These are phyloP conservation scores for Saccharomyces pastorianus DNA, from an alignment of 1,139 yeast species.

Conservation along the genomic window DNA sequence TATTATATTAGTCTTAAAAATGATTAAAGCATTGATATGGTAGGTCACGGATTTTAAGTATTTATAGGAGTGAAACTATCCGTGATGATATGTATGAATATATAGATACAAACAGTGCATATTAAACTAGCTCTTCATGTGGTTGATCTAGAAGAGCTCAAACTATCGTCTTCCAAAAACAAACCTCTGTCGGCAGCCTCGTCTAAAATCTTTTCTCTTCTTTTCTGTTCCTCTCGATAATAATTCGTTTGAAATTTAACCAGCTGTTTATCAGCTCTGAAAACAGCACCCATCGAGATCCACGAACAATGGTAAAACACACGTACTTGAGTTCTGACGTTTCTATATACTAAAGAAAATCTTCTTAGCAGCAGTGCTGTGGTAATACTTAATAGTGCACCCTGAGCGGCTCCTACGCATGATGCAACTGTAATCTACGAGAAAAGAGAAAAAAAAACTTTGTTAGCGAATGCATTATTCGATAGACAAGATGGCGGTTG, in stretches of 20 bases:
- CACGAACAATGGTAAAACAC: constrained; percentile 36
- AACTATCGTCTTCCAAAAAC: constrained; percentile 32
- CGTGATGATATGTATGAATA: neutral
- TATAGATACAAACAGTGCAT: neutral
- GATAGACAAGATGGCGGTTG: no score
- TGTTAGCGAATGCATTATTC: neutral
- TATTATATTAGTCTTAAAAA: constrained; percentile 34
- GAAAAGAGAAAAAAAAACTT: neutral
- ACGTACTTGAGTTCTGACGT: constrained; percentile 34
- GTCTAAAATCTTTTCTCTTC: constrained; percentile 32
- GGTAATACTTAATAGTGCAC: constrained; percentile 32
- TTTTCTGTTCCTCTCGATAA: constrained; percentile 27
- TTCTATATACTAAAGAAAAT: constrained; percentile 30
- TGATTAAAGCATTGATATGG: constrained; percentile 40
- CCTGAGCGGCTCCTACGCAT: constrained; percentile 35
- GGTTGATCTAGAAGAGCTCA: neutral
- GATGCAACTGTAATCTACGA: constrained; percentile 31
- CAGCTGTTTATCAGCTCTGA: constrained; percentile 36
- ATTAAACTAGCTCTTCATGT: neutral
- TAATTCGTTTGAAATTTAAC: constrained; percentile 31
- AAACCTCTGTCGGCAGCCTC: constrained; percentile 39
- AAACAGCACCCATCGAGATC: constrained; percentile 35
- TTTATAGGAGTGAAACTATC: constrained; percentile 2
- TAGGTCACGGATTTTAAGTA: constrained; percentile 9
- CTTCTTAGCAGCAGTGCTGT: constrained; percentile 30